Percentiles rank a stretch among this genome's conserved stretches.
Conservation (phyloP, 2,329 filamentous ascomycete genomes). For the Fusarium nanum region DNA sequence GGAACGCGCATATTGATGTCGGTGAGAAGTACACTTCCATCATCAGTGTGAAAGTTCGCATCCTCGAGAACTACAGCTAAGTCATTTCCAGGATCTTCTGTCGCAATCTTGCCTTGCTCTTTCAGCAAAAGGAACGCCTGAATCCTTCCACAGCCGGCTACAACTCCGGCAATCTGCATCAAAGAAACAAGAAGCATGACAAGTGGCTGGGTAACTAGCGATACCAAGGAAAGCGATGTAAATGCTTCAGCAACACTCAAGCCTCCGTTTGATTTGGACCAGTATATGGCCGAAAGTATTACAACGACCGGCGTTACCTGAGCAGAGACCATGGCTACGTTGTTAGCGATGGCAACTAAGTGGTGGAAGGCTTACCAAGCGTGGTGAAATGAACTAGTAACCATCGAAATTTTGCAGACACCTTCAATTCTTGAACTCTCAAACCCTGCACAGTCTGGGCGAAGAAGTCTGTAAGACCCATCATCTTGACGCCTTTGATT, state of each 20-base stretch:
- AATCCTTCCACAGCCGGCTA: slow-evolving; percentile 51
- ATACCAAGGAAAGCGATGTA: slow-evolving; percentile 52
- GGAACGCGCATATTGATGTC: slow-evolving; percentile 42
- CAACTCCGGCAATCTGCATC: slow-evolving; percentile 49
- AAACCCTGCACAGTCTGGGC: slow-evolving; percentile 50
- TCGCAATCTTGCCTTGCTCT: slow-evolving; percentile 19
- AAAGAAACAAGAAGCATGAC: slow-evolving; percentile 50
- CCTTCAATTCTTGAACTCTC: slow-evolving; percentile 53
- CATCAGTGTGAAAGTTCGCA: slow-evolving; percentile 30
- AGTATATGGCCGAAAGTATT: slow-evolving; percentile 51
- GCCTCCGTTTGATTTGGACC: slow-evolving; percentile 46
- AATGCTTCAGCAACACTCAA: slow-evolving; percentile 52
- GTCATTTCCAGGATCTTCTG: background rate
- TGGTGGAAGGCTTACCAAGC: slow-evolving; percentile 40
- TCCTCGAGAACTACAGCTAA: slow-evolving; percentile 7
- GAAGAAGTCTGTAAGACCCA: slow-evolving; percentile 53
- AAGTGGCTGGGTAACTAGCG: slow-evolving; percentile 50
- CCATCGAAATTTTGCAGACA: slow-evolving; percentile 53
- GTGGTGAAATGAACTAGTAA: slow-evolving; percentile 50
- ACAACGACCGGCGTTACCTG: slow-evolving; percentile 49
- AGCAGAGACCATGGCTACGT: slow-evolving; percentile 43
- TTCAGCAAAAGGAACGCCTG: slow-evolving; percentile 49
- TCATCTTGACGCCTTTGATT: slow-evolving; percentile 60
- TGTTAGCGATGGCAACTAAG: background rate
- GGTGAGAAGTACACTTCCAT: slow-evolving; percentile 37